These are phyloP conservation scores for Pichia californica DNA, from an alignment of 805 yeast species.

Conservation along the genomic window DNA sequence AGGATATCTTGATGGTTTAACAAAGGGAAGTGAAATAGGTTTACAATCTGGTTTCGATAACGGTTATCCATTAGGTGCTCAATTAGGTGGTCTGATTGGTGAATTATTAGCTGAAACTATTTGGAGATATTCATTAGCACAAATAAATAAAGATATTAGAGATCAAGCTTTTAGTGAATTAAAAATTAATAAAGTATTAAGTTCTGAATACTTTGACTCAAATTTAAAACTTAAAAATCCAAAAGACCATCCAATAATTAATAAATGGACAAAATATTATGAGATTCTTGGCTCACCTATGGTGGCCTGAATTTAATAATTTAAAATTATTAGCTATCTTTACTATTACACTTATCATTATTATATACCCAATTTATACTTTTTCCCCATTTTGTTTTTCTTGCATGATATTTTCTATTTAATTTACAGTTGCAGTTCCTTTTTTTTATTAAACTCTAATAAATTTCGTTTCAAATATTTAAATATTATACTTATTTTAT, in stretches of 20 bases:
- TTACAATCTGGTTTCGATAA: slow-evolving; percentile 77
- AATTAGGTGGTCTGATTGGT: slow-evolving; percentile 62
- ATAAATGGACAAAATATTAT: slow-evolving; percentile 19
- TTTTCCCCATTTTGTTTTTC: too few relatives aligned
- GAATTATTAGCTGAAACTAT: slow-evolving; percentile 45
- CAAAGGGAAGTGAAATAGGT: slow-evolving; percentile 58
- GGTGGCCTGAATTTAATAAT: too few relatives aligned
- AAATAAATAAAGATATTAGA: slow-evolving; percentile 14
- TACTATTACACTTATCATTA: too few relatives aligned
- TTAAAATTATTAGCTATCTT: too few relatives aligned
- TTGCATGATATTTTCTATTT: too few relatives aligned
- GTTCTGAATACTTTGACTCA: slow-evolving; percentile 46
- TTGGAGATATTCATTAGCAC: not conserved
- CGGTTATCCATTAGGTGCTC: slow-evolving; percentile 73
- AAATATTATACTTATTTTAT: too few relatives aligned
- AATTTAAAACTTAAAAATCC: slow-evolving; percentile 33
- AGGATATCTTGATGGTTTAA: slow-evolving; percentile 80
- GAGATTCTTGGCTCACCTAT: not conserved
- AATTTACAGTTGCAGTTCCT: too few relatives aligned
- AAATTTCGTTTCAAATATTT: too few relatives aligned
- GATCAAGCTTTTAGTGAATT: slow-evolving; percentile 45
- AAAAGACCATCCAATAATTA: slow-evolving; percentile 25
- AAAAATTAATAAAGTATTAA: slow-evolving; percentile 50
- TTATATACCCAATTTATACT: too few relatives aligned
- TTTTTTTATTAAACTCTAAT: too few relatives aligned